These are phyloP conservation scores for Talaromyces wortmannii DNA, from an alignment of 495 filamentous ascomycete genomes.

Conservation along the genomic window DNA sequence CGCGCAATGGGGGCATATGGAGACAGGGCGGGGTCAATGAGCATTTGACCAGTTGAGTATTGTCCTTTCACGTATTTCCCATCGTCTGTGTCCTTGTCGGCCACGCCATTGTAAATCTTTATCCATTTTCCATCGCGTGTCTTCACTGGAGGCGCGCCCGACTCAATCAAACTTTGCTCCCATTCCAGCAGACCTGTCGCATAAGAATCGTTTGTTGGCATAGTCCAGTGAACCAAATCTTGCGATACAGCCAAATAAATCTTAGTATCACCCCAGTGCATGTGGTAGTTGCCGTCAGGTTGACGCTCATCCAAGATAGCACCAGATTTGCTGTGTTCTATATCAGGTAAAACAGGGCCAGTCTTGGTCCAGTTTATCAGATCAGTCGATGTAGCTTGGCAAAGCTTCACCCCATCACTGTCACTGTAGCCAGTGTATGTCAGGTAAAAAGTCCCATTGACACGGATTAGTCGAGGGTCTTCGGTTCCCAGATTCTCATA, in stretches of 20 bases:
- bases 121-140: slow-evolving; percentile 16
- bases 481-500: slow-evolving; percentile 10
- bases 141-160: slow-evolving; percentile 9
- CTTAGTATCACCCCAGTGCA: slow-evolving; percentile 17
- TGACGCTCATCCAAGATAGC: slow-evolving; percentile 15
- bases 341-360: slow-evolving; percentile 9
- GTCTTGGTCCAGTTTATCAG: slow-evolving; percentile 12
- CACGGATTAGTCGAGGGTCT: slow-evolving; percentile 12
- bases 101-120: slow-evolving; percentile 16
- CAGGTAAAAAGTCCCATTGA: slow-evolving; percentile 19
- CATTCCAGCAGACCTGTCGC: slow-evolving; percentile 8
- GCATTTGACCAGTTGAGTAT: slow-evolving; percentile 19
- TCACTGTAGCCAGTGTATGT: slow-evolving; percentile 16
- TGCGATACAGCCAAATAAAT: slow-evolving; percentile 13
- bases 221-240: slow-evolving; percentile 11
- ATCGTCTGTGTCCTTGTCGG: neutral
- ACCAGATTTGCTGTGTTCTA: slow-evolving; percentile 2
- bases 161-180: slow-evolving; percentile 1
- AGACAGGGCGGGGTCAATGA: slow-evolving; percentile 7
- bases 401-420: slow-evolving; percentile 6
- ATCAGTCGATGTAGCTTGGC: slow-evolving; percentile 14
- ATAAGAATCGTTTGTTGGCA: slow-evolving; percentile 3
- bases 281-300: slow-evolving; percentile 16
- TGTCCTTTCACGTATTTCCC: slow-evolving; percentile 9
- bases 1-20: slow-evolving; percentile 7